Percentiles rank a stretch among this genome's conserved stretches.
Conservation (phyloP, 345 rosid genomes). For the Euphorbia pulcherrima region DNA sequence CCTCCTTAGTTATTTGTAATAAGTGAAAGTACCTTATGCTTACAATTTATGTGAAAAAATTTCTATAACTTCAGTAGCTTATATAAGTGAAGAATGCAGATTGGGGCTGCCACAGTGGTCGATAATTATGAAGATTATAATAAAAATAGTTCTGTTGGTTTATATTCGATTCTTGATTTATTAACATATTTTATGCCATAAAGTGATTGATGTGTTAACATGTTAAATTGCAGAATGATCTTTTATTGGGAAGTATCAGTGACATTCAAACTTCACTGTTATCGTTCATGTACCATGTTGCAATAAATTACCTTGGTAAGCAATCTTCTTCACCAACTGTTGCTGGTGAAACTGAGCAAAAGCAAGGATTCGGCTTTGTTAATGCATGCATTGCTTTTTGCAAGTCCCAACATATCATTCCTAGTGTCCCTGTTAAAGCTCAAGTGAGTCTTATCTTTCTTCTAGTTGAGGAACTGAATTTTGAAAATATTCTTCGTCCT, state of each 20-base stretch:
- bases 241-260: conserved; percentile 44
- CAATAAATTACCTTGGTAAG: conserved; percentile 55
- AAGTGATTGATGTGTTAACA: conserved; percentile 15
- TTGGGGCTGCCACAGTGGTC: conserved; percentile 3
- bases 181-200: conserved; percentile 6
- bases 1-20: conserved; percentile 8
- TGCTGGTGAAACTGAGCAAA: conserved; percentile 57
- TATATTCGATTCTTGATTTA: not conserved
- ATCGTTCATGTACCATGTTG: conserved; percentile 71
- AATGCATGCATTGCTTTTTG: conserved; percentile 83
- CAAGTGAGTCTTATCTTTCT: conserved; percentile 50
- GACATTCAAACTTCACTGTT: conserved; percentile 71
- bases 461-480: not conserved
- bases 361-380: conserved; percentile 61
- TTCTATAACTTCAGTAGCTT: conserved; percentile 16
- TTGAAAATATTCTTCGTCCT: conserved; percentile 4
- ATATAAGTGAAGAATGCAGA: conserved; percentile 11
- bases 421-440: conserved; percentile 53
- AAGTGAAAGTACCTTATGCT: conserved; percentile 3
- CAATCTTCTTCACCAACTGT: conserved; percentile 41
- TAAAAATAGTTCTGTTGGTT: conserved; percentile 10
- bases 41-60: conserved; percentile 7
- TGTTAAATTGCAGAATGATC: conserved; percentile 50
- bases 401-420: conserved; percentile 84
- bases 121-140: conserved; percentile 4